Conservation (phyloP, 176 grass and related monocot species). For the Cocos nucifera region DNA sequence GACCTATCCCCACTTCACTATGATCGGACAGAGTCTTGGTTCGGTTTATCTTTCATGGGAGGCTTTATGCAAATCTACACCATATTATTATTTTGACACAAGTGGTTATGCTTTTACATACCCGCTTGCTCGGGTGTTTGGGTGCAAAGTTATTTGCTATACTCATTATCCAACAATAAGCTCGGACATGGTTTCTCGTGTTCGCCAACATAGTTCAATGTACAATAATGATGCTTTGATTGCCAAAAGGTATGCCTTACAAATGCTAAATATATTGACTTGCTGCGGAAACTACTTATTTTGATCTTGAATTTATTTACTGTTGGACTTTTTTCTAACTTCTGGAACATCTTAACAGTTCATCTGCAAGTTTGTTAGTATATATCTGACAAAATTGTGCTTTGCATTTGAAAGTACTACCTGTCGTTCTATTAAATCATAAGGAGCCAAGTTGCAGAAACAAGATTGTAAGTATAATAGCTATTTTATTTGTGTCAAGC, state of each 20-base stretch:
- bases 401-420: no score
- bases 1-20: conserved; percentile 77
- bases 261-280: background rate
- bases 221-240: conserved; percentile 82
- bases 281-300: no score
- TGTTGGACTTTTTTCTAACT: no score
- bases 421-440: no score
- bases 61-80: conserved; percentile 65
- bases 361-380: no score
- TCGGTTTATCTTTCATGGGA: conserved; percentile 89
- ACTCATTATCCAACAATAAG: conserved; percentile 98
- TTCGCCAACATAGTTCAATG: conserved; percentile 59
- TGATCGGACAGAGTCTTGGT: conserved; percentile 94
- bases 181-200: conserved; percentile 85
- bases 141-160: conserved; percentile 80
- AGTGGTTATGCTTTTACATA: conserved; percentile 98
- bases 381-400: no score
- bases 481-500: no score
- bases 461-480: no score
- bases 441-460: no score
- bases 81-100: conserved; percentile 77
- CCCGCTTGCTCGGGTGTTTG: conserved; percentile 71
- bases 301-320: no score
- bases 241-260: conserved; percentile 47
- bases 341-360: no score